Base-by-base conservation (phyloP, 805 yeast genomes). In the Komagataella phaffii region DNA sequence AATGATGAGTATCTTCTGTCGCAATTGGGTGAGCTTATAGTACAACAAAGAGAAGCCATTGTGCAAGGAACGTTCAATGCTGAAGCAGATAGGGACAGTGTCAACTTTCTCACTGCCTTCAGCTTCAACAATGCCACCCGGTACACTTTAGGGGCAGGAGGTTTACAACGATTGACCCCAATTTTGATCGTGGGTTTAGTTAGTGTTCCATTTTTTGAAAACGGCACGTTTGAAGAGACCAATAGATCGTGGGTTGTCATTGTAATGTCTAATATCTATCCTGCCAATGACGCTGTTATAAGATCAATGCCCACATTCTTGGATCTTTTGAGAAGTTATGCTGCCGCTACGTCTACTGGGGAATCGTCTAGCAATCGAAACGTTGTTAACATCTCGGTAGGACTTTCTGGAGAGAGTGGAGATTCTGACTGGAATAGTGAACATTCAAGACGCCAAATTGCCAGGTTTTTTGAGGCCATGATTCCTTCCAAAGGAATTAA, bases 171-270 rank as follows among this genome's bases (percentile, higher is more conserved):
- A 17, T 50, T 58, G 50, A 57, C 63, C 2, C 68, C 67, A 3
- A 64, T 63, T 5, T 50, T 64, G 48, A 61, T 63, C 17, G 65
- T 63, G 14, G 67, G 67, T 2, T 61, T 64, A 7, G 64, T 64
- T 12, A 64, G 65, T 3, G 48, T 60, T 45, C 58, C 62, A 45
- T 63, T 61, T 47, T 51, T 49, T 17, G 54, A 50, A 14, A 30
- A 46, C 48, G 23, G 48, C 8, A 23, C 24, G 48, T 24, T 23
- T 7, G 24, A 46, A 17, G 48, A 46, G 12, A 44, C 46, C 3
- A 44, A 69, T 45, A 64, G 79, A 24, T 74, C 81, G 1, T 80
- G 85, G 85, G 72, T 79, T n/a, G 76, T 80, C 21, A 77, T 77
- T 50, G 82, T 80, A 6, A 71, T 79, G 65, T 84, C 84, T 0